Evolutionary conservation across 257 asterid species (phyloP).

Genomic region (Lavandula angustifolia): DNA sequence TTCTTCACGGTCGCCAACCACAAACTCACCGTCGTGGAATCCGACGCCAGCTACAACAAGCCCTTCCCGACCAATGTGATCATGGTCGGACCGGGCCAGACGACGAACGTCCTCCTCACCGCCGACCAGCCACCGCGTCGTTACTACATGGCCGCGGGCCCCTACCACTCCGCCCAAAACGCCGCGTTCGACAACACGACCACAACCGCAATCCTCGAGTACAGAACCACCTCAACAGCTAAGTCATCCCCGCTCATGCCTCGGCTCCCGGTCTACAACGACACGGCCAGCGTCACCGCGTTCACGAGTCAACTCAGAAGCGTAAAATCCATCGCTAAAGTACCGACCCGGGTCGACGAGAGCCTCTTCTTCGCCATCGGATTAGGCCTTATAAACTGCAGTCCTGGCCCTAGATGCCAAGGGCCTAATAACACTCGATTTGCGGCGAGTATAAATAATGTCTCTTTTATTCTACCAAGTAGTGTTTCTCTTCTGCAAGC

Average conservation of each 20-base stretch:
- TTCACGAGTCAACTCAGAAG: constrained; percentile 45
- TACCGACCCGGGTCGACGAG: constrained; percentile 46
- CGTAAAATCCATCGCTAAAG: constrained; percentile 37
- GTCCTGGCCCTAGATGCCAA: constrained; percentile 60
- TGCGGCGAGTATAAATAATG: constrained; percentile 62
- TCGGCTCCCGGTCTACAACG: constrained; percentile 58
- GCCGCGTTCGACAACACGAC: constrained; percentile 66
- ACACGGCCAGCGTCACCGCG: constrained; percentile 45
- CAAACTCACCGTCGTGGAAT: constrained; percentile 57
- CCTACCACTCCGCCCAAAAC: constrained; percentile 48
- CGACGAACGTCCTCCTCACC: constrained; percentile 56
- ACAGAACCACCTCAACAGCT: constrained; percentile 25
- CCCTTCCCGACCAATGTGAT: constrained; percentile 53
- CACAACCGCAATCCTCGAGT: constrained; percentile 62
- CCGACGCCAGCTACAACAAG: constrained; percentile 56
- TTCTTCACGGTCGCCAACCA: constrained; percentile 65
- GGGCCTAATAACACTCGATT: constrained; percentile 65
- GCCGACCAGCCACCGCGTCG: constrained; percentile 54
- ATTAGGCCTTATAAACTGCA: constrained; percentile 53
- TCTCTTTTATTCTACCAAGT: constrained; percentile 51
- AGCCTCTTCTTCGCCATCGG: constrained; percentile 54
- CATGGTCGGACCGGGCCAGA: constrained; percentile 77
- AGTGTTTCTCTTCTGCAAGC: constrained; percentile 55
- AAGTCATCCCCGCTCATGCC: constrained; percentile 42
- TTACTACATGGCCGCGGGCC: constrained; percentile 60